Evolutionary conservation across 2,329 filamentous ascomycete genomes (phyloP).

Genomic region (Aspergillus sergii): DNA sequence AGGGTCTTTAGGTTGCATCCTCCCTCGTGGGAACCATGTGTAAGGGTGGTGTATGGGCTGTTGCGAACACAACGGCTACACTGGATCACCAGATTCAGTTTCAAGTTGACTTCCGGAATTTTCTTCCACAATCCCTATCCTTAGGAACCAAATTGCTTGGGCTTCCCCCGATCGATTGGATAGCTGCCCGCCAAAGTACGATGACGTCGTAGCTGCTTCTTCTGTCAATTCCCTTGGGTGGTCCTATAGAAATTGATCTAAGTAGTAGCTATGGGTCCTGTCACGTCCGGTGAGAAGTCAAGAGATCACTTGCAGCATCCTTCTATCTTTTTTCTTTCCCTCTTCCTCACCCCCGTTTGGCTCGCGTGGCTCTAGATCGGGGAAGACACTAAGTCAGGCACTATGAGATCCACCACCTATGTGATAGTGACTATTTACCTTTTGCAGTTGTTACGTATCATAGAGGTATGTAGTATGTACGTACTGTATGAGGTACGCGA

Average conservation of each 20-base stretch:
- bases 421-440: slow-evolving; percentile 18
- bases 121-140: slow-evolving; percentile 1
- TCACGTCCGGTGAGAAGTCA: slow-evolving; percentile 11
- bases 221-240: background rate
- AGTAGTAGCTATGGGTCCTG: background rate
- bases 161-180: background rate
- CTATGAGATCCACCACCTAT: slow-evolving; percentile 21
- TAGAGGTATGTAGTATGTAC: background rate
- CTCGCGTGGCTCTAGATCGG: slow-evolving; percentile 29
- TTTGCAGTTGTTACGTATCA: slow-evolving; percentile 9
- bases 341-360: slow-evolving; percentile 19
- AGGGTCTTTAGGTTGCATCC: background rate
- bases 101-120: slow-evolving; percentile 6
- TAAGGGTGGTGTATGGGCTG: background rate
- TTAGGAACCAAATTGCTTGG: background rate
- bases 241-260: background rate
- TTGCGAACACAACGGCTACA: background rate
- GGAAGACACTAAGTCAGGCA: slow-evolving; percentile 21
- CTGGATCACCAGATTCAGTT: background rate
- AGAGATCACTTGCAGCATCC: slow-evolving; percentile 21
- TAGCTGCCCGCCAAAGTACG: slow-evolving; percentile 5
- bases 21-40: slow-evolving; percentile 5
- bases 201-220: slow-evolving; percentile 3
- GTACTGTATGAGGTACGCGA: background rate
- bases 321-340: slow-evolving; percentile 19